Conservation (phyloP, 768 basidiomycete species). For the Hirschioporus abietinus region DNA sequence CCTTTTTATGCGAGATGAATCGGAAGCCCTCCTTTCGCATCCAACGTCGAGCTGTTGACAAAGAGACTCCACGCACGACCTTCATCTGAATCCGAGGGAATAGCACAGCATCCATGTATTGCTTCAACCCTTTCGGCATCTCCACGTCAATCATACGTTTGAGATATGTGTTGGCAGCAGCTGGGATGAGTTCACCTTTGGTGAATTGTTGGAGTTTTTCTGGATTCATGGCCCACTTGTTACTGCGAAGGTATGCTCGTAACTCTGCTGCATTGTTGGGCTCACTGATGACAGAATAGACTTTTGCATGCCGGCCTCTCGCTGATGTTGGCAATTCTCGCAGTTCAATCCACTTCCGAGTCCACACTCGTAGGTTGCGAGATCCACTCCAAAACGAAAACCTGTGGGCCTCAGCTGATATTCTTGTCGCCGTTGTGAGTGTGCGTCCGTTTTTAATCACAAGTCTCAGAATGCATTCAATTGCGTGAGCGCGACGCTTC, state of each 20-base stretch:
- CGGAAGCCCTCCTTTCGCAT: slow-evolving; percentile 21
- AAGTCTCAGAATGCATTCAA: slow-evolving; percentile 13
- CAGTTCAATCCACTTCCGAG: slow-evolving; percentile 11
- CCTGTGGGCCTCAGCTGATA: slow-evolving; percentile 15
- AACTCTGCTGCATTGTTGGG: slow-evolving; percentile 12
- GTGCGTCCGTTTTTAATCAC: slow-evolving; percentile 16
- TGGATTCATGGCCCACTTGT: slow-evolving; percentile 18
- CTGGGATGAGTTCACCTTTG: slow-evolving; percentile 12
- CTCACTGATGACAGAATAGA: slow-evolving; percentile 14
- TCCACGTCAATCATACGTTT: slow-evolving; percentile 7
- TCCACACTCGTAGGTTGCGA: slow-evolving; percentile 15
- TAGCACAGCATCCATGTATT: slow-evolving; percentile 12
- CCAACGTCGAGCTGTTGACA: slow-evolving; percentile 27
- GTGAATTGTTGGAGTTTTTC: slow-evolving; percentile 10
- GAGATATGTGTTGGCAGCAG: slow-evolving; percentile 10
- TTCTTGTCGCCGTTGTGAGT: slow-evolving; percentile 18
- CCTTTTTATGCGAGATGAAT: slow-evolving; percentile 11
- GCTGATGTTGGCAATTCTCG: slow-evolving; percentile 12
- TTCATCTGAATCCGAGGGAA: slow-evolving; percentile 13
- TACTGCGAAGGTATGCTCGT: slow-evolving; percentile 13
- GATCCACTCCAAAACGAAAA: slow-evolving; percentile 12
- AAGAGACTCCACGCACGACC: slow-evolving; percentile 21
- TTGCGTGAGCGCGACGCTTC: slow-evolving; percentile 17
- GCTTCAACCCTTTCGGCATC: slow-evolving; percentile 16
- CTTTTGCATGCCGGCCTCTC: slow-evolving; percentile 14